Evolutionary conservation across 495 filamentous ascomycete genomes (phyloP).

Genomic region (Geopyxis carbonaria): DNA sequence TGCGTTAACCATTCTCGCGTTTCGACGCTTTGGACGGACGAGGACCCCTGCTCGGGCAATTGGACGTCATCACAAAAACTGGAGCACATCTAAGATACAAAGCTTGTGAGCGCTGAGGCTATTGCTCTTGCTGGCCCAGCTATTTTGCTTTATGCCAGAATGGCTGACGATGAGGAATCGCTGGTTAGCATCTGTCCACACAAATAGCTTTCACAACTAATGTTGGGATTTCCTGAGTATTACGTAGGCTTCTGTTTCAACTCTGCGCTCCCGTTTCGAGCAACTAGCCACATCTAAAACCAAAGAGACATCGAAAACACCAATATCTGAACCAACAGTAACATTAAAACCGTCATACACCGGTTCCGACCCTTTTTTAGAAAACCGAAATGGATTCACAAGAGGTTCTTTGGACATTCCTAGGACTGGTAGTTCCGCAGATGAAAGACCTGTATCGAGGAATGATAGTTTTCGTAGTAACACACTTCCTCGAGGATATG

Average conservation of each 20-base stretch:
- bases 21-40: not conserved
- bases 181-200: slow-evolving; percentile 1
- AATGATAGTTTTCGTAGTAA: slow-evolving; percentile 9
- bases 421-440: not conserved
- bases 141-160: slow-evolving; percentile 5
- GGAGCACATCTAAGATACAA: no score
- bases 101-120: no score
- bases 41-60: not conserved
- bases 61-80: no score
- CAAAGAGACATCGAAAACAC: slow-evolving; percentile 26
- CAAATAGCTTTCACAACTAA: not conserved
- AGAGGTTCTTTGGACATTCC: not conserved
- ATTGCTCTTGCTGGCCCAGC: no score
- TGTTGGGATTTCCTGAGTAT: not conserved
- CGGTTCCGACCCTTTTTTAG: slow-evolving; percentile 17
- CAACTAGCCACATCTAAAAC: slow-evolving; percentile 47
- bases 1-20: no score
- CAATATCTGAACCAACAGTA: slow-evolving; percentile 26
- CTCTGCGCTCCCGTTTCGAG: slow-evolving; percentile 83
- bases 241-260: slow-evolving; percentile 50
- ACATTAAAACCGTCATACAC: slow-evolving; percentile 35
- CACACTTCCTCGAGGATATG: slow-evolving; percentile 16
- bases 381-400: slow-evolving; percentile 2
- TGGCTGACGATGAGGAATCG: slow-evolving; percentile 6
- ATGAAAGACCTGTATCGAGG: slow-evolving; percentile 2